Percentiles rank a stretch among this genome's conserved stretches.
These are phyloP conservation scores for Pachyrhizus erosus DNA, from an alignment of 306 rosid genomes.

Conservation along the genomic window DNA sequence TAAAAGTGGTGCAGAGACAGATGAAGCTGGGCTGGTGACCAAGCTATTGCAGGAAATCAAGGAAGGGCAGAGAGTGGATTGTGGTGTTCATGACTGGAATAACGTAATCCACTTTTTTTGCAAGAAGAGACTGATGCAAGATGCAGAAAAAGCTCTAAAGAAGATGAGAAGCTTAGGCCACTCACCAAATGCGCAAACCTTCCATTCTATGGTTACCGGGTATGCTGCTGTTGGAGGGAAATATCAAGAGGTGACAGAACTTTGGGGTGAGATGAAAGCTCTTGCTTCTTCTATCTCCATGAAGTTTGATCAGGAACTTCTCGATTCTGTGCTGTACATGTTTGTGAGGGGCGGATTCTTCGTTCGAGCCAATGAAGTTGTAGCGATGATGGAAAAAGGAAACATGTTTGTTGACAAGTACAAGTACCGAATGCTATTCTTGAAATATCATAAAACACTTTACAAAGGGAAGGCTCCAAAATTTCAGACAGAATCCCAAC, in stretches of 20 bases:
- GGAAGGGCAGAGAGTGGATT: slow-evolving; percentile 75
- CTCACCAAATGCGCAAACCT: slow-evolving; percentile 80
- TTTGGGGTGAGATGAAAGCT: slow-evolving; percentile 93
- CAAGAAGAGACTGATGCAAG: slow-evolving; percentile 85
- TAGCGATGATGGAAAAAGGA: slow-evolving; percentile 79
- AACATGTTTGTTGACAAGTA: slow-evolving; percentile 84
- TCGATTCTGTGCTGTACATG: slow-evolving; percentile 86
- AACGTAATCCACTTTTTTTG: slow-evolving; percentile 83
- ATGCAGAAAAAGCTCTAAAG: slow-evolving; percentile 80
- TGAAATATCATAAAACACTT: slow-evolving; percentile 89
- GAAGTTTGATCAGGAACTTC: slow-evolving; percentile 93
- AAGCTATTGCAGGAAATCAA: slow-evolving; percentile 82
- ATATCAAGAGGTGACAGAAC: slow-evolving; percentile 79
- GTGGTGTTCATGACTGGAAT: slow-evolving; percentile 92
- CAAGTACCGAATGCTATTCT: slow-evolving; percentile 79
- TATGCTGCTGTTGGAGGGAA: slow-evolving; percentile 91
- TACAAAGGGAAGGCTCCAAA: slow-evolving; percentile 88
- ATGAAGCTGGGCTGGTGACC: slow-evolving; percentile 64
- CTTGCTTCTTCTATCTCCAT: slow-evolving; percentile 71
- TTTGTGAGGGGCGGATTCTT: slow-evolving; percentile 91
- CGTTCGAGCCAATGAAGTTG: slow-evolving; percentile 82
- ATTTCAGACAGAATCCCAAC: slow-evolving; percentile 77
- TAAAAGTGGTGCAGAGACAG: slow-evolving; percentile 49
- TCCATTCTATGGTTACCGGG: slow-evolving; percentile 90
- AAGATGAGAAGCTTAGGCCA: slow-evolving; percentile 91